phyloP scores from a whole-genome alignment of 352 stramenopile genomes.

The Discostella stelligera region DNA sequence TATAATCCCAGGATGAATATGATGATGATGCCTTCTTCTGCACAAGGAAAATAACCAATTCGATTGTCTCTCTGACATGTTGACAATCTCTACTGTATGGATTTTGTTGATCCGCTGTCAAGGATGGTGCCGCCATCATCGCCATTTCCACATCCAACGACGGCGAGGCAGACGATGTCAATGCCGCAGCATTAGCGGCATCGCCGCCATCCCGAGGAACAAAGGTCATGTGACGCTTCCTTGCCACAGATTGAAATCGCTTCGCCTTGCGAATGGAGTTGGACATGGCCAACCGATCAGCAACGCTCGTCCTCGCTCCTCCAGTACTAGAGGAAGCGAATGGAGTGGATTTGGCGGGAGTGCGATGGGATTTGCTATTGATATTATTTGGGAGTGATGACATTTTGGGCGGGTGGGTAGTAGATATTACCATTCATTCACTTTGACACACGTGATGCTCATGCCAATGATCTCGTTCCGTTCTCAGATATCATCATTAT shows the following conservation, averaged over 20 bases:
- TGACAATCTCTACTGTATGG: neutral
- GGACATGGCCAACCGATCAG: neutral
- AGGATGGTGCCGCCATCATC: neutral
- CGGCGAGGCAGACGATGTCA: neutral
- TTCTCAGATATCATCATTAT: neutral
- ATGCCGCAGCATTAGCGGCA: neutral
- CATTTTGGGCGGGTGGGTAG: neutral
- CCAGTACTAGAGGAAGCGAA: neutral
- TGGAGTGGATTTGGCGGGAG: neutral
- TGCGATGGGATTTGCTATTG: neutral
- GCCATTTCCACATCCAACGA: neutral
- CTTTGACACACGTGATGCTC: too few species aligned
- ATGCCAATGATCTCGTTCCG: too few species aligned
- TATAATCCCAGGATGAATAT: neutral
- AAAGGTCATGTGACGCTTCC: neutral
- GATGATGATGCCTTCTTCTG: neutral
- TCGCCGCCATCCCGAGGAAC: neutral
- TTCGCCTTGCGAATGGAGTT: neutral
- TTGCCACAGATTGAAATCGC: neutral
- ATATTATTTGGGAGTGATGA: neutral
- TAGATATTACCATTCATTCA: too few species aligned
- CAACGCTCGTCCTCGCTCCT: neutral
- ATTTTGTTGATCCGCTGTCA: neutral
- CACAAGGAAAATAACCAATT: neutral
- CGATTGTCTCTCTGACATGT: neutral